These are phyloP conservation scores for Trametes polyzona DNA, from an alignment of 1,284 basidiomycete species.

Conservation along the genomic window DNA sequence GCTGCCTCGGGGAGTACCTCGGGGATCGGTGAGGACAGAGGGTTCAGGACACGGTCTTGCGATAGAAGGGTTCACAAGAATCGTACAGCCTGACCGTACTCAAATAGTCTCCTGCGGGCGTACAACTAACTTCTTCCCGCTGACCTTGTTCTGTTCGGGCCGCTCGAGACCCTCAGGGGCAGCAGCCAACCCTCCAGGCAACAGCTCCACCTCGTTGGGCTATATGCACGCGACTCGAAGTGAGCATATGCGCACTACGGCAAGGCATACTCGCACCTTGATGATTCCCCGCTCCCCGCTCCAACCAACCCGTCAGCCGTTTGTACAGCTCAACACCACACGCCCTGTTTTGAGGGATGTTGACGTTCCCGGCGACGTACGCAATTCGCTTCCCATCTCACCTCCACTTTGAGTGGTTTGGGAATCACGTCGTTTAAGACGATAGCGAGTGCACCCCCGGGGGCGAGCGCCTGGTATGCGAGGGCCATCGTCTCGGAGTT, in stretches of 20 bases:
- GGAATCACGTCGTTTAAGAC: constrained; percentile 7
- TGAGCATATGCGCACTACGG: no score
- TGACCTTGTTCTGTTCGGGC: constrained; percentile 47
- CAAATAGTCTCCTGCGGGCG: constrained; percentile 48
- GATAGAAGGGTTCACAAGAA: no score
- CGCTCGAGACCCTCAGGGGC: constrained; percentile 47
- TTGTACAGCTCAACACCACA: constrained; percentile 7
- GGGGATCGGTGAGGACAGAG: no score
- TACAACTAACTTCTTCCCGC: constrained; percentile 53
- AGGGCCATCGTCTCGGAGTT: no score
- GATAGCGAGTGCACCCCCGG: constrained; percentile 23
- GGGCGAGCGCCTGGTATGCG: no score
- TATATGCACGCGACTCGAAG: constrained; percentile 5
- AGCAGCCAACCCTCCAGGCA: constrained; percentile 50
- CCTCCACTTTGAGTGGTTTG: neutral
- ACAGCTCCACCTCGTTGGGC: constrained; percentile 41
- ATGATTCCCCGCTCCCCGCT: constrained; percentile 6
- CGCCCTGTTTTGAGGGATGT: neutral
- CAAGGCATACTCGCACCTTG: neutral
- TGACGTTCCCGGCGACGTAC: neutral
- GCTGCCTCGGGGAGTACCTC: no score
- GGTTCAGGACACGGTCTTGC: no score
- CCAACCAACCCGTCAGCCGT: constrained; percentile 9
- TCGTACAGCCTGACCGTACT: neutral
- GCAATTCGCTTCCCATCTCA: neutral